Base-by-base conservation (phyloP, 2,329 filamentous ascomycete genomes). In the Thelonectria discophora region DNA sequence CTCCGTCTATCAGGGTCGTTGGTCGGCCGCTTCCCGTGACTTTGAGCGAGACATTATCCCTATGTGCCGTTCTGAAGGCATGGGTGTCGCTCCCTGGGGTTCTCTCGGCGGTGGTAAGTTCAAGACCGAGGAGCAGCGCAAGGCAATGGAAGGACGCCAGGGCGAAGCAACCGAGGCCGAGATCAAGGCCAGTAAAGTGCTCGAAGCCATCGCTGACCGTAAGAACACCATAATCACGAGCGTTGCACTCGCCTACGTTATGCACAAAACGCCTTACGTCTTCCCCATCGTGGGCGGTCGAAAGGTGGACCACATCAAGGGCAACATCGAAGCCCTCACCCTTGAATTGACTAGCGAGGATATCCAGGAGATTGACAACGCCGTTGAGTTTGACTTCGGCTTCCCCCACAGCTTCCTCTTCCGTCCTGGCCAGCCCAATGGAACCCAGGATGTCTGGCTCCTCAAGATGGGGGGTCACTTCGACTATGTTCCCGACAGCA, bases 251-350 rank as follows among this genome's bases (percentile, higher is more conserved):
- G 90, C 90, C 2, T 93, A 93, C 71, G 87, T 93, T 13, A 84
- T 91, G 82, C 83, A 87, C 65, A 92, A 93, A 77, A 80, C 88
- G 1, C 85, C 89, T 0, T 87, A 91, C 69, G 88, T 93, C 12
- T 92, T 91, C 71, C 91, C 91, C 1, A 87, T 93, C 42, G 80
- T 92, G 5, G 90, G 90, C 11, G 88, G 88, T 0, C 83, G 90
- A 11, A 92, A 88, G 68, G 75, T 91, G 10, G 86, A 89, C 51
- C 90, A 93, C 72, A 78, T 94, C 42, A 84, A 88, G 71, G 82
- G 81, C 59, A 93, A 92, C 69, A 89, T 93, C 65, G 84, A 89
- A 69, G 88, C 89, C 0, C 79, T 94, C 39, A 81, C 79, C 1
- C 77, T 93, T 43, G 77, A 82, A 56, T 78, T 94, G 37, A 83